phyloP scores from a whole-genome alignment of 306 rosid genomes.

The Crotalaria pallida region DNA sequence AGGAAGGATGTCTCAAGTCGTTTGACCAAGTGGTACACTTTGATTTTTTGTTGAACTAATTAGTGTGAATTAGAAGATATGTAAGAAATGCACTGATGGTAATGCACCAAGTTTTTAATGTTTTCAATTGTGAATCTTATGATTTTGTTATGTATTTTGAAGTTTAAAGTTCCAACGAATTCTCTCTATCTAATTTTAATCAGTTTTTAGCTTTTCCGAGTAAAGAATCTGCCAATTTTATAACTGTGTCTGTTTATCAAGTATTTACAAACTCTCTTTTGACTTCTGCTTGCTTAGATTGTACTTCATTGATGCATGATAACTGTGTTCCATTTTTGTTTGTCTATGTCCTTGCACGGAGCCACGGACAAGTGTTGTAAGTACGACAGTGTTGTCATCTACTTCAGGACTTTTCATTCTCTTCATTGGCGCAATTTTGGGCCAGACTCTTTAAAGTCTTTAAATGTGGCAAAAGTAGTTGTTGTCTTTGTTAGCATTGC shows the following conservation, averaged over 20 bases:
- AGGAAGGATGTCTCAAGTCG: conserved; percentile 56
- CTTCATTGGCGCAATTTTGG: too few species aligned
- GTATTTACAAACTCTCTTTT: conserved; percentile 5
- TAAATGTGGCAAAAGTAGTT: too few species aligned
- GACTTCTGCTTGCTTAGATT: conserved; percentile 3
- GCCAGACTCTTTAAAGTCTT: too few species aligned
- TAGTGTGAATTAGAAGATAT: not conserved
- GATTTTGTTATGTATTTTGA: not conserved
- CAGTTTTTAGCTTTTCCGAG: not conserved
- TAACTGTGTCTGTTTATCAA: conserved; percentile 4
- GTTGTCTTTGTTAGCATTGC: too few species aligned
- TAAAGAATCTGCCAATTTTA: not conserved
- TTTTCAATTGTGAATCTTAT: not conserved
- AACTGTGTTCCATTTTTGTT: conserved; percentile 9
- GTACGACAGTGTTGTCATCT: too few species aligned
- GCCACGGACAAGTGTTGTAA: too few species aligned
- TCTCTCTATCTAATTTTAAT: not conserved
- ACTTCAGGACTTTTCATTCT: too few species aligned
- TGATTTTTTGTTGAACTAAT: not conserved
- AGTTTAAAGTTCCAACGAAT: not conserved
- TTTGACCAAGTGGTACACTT: conserved; percentile 69
- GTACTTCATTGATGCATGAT: not conserved
- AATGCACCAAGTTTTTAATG: not conserved
- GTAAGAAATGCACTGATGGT: not conserved
- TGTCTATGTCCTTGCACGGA: too few species aligned